Conservation (phyloP, 176 grass and related monocot genomes). For the barley (Hordeum vulgare) region MorexV3_pseudomolecules_assembly NC_058524.1:579411904-579412403, state of each 20-base stretch:
- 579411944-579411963: constrained; percentile 68
- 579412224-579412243: constrained; percentile 25
- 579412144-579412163: background rate
- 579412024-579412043: background rate
- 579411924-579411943: background rate
- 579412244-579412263: background rate
- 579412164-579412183: background rate
- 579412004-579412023: background rate
- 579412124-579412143: background rate
- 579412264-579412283: constrained; percentile 1
- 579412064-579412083: background rate
- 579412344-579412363: background rate
- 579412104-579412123: background rate
- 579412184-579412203: constrained; percentile 41
- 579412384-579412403: no score
- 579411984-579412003: background rate
- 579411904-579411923: no score
- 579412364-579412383: no score
- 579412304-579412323: constrained; percentile 57
- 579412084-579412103: background rate
- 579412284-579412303: constrained; percentile 34
- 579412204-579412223: background rate
- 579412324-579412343: constrained; percentile 47
- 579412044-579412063: background rate
- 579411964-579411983: constrained; percentile 19